phyloP scores from a whole-genome alignment of 352 stramenopile species.

The Globisporangium heterothallicum region DNA sequence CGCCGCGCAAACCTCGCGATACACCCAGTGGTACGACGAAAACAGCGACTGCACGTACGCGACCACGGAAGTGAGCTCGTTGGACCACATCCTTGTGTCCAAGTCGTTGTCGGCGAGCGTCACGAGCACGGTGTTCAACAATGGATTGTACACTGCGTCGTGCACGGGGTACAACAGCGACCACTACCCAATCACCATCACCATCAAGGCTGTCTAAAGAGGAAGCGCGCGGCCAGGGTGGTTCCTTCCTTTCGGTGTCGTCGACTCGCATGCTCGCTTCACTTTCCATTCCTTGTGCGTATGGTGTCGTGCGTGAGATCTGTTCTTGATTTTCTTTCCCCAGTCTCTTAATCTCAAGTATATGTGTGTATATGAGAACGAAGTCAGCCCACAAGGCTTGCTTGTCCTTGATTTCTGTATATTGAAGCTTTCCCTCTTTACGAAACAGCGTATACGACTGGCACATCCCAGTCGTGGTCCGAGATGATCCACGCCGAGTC shows the following conservation, averaged over 20 bases:
- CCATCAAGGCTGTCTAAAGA: constrained; percentile 13
- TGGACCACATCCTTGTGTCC: constrained; percentile 32
- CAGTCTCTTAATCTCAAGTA: too few relatives aligned
- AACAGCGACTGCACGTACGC: constrained; percentile 60
- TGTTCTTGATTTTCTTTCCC: too few relatives aligned
- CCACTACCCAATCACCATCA: constrained; percentile 29
- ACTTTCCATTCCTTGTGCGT: too few relatives aligned
- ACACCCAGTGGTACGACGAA: constrained; percentile 55
- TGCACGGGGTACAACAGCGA: constrained; percentile 28
- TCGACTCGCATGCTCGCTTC: background rate
- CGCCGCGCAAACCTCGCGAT: constrained; percentile 32
- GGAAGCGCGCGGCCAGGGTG: too few relatives aligned
- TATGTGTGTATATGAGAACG: too few relatives aligned
- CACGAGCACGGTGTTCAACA: constrained; percentile 16
- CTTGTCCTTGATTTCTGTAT: too few relatives aligned
- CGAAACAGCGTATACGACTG: too few relatives aligned
- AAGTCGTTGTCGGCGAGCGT: constrained; percentile 21
- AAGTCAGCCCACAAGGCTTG: too few relatives aligned
- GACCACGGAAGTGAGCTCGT: constrained; percentile 30
- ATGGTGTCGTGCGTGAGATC: too few relatives aligned
- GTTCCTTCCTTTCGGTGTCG: background rate
- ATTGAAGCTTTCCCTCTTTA: too few relatives aligned
- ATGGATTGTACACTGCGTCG: constrained; percentile 19
- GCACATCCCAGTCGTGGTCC: constrained; percentile 5
- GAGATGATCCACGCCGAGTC: constrained; percentile 30